Base-by-base conservation (phyloP, 768 basidiomycete species). In the Cystofilobasidium capitatum region DNA sequence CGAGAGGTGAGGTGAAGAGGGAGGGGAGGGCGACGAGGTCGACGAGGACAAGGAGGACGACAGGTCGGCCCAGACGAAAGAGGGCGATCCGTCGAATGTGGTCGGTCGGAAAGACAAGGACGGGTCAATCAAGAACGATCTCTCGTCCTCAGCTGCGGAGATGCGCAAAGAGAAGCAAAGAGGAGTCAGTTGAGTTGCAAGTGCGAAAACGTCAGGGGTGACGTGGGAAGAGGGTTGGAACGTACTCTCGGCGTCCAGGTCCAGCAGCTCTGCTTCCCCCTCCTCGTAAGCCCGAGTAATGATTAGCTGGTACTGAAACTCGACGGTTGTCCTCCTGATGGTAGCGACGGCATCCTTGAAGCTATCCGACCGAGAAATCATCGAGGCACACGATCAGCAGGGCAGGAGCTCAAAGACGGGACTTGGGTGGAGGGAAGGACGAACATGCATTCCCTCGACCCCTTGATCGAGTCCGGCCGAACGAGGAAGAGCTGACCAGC, bases 201-300 rank as follows among this genome's bases (percentile, higher is more conserved):
- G 26, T 45, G 26, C 24, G 20, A 35, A 16, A 1, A 42, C 16
- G 24, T 36, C 26, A 17, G 16, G 29, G 22, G 36, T 26, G 58
- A 70, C n/a, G 59, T 36, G 44, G 40, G 45, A 29, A 79, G 84
- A n/a, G n/a, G n/a, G n/a, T 36, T 8, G 36, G 39, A 6, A 68
- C 66, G 60, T 57, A 78, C 78, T 77, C 67, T 80, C 80, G 7
- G 79, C 80, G 76, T 94, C 91, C 72, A 97, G 94, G 73, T 96
- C 92, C 22, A 97, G 79, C 47, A 97, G 77, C 73, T 94, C 88
- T 77, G 94, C 91, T 75, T 98, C 93, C 3, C 91, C 96, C 70
- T 98, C 94, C 72, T 98, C 91, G 74, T 89, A 98, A 0, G 96
- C 92, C 69, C 93, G 82, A n/a, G 92, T 96, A 63, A 97, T 86